A percentile compares a stretch with the other conserved stretches of the same genome.
Evolutionary conservation across 108 stramenopile species (phyloP).

Genomic region (Cyclotella sp.): DNA sequence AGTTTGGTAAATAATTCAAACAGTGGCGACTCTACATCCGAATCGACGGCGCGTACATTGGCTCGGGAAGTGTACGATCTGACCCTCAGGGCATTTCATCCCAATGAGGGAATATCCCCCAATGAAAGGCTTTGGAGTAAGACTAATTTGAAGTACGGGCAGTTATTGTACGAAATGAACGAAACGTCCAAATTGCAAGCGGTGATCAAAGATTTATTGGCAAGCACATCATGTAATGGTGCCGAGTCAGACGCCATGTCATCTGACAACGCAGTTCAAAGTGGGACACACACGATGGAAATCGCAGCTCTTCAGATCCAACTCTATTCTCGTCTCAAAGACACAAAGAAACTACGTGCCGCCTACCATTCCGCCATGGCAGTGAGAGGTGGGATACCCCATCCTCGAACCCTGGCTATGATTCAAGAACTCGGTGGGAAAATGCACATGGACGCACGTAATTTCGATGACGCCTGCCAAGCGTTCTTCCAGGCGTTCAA

Average conservation of each 20-base stretch:
- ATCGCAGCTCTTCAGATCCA: slow-evolving; percentile 95
- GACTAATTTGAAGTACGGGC: slow-evolving; percentile 93
- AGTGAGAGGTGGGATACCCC: slow-evolving; percentile 90
- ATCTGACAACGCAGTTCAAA: slow-evolving; percentile 23
- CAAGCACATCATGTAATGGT: slow-evolving; percentile 23
- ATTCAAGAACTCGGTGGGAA: slow-evolving; percentile 94
- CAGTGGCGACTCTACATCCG: slow-evolving; percentile 32
- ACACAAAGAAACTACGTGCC: slow-evolving; percentile 88
- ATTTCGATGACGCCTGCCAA: slow-evolving; percentile 80
- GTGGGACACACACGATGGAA: slow-evolving; percentile 87
- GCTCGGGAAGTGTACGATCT: slow-evolving; percentile 77
- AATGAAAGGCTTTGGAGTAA: slow-evolving; percentile 96
- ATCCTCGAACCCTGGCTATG: slow-evolving; percentile 89
- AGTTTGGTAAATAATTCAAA: slow-evolving; percentile 56
- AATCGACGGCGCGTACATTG: slow-evolving; percentile 40
- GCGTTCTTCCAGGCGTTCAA: slow-evolving; percentile 95
- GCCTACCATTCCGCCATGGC: slow-evolving; percentile 86
- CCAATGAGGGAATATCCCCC: slow-evolving; percentile 69
- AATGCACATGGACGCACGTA: slow-evolving; percentile 88
- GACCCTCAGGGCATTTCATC: slow-evolving; percentile 79
- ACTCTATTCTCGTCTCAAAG: slow-evolving; percentile 83
- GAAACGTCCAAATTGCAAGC: slow-evolving; percentile 85
- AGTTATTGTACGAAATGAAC: slow-evolving; percentile 90
- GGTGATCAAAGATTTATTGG: slow-evolving; percentile 82
- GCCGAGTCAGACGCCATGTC: slow-evolving; percentile 26